Conservation (phyloP, 768 basidiomycete genomes). For the Trametes maxima region DNA sequence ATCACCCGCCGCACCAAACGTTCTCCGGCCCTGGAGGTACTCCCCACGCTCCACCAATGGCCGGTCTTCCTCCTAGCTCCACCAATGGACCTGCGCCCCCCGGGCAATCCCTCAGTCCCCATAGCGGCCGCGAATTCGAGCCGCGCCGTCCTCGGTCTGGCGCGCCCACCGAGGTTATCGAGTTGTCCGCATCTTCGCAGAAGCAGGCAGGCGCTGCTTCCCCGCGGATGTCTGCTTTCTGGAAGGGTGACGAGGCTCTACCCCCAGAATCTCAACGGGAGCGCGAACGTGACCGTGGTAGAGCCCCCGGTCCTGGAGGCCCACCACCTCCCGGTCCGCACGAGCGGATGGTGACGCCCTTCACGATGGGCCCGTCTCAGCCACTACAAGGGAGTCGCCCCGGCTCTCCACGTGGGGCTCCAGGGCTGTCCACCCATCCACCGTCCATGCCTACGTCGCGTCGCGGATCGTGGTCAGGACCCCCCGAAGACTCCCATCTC, state of each 20-base stretch:
- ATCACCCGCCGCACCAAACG: slow-evolving; percentile 27
- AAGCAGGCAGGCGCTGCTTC: slow-evolving; percentile 12
- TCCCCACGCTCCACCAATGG: slow-evolving; percentile 15
- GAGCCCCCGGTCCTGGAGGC: slow-evolving; percentile 21
- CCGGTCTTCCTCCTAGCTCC: slow-evolving; percentile 12
- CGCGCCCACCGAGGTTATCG: slow-evolving; percentile 31
- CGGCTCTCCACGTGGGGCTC: slow-evolving; percentile 22
- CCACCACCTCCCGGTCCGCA: slow-evolving; percentile 29
- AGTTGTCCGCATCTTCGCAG: slow-evolving; percentile 21
- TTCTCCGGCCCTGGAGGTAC: slow-evolving; percentile 15
- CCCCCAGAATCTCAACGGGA: slow-evolving; percentile 18
- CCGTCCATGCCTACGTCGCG: slow-evolving; percentile 26
- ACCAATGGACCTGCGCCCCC: background rate
- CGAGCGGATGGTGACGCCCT: slow-evolving; percentile 35
- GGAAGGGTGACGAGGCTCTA: slow-evolving; percentile 27
- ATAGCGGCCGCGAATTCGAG: slow-evolving; percentile 25
- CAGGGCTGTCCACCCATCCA: slow-evolving; percentile 14
- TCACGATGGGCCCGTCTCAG: slow-evolving; percentile 32
- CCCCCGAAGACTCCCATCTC: slow-evolving; percentile 19
- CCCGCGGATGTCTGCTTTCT: slow-evolving; percentile 22
- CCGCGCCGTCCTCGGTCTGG: slow-evolving; percentile 28
- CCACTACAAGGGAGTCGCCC: slow-evolving; percentile 20
- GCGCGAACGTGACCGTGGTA: slow-evolving; percentile 30
- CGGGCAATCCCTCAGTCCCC: slow-evolving; percentile 17
- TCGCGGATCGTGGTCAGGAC: slow-evolving; percentile 27